Evolutionary conservation across 176 grass and related monocot species (phyloP).

Genomic region (Phoenix roebelenii): DNA sequence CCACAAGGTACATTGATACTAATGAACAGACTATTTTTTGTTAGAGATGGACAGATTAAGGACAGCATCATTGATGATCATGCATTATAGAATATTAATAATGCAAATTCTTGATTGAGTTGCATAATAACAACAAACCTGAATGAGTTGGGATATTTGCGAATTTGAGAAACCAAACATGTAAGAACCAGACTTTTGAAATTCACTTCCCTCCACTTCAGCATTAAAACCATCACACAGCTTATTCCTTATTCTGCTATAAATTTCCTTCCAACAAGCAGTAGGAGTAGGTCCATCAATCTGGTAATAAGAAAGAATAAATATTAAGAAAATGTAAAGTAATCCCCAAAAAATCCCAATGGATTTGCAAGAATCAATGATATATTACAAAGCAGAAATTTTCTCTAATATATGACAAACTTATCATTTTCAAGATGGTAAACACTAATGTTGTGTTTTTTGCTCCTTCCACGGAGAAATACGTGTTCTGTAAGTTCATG

Average conservation of each 20-base stretch:
- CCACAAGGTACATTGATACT: no score
- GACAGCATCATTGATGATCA: no score
- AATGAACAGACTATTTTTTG: no score
- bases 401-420: no score
- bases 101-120: slow-evolving; percentile 7
- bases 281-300: slow-evolving; percentile 78
- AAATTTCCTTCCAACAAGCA: slow-evolving; percentile 97
- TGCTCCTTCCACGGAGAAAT: no score
- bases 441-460: no score
- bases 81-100: slow-evolving; percentile 8
- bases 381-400: no score
- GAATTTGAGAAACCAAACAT: slow-evolving; percentile 99
- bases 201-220: slow-evolving; percentile 47
- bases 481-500: no score
- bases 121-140: slow-evolving; percentile 33
- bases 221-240: slow-evolving; percentile 34
- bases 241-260: slow-evolving; percentile 60
- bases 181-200: slow-evolving; percentile 71
- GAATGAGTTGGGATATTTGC: slow-evolving; percentile 92
- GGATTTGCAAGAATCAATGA: neutral
- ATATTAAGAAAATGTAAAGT: neutral
- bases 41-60: no score
- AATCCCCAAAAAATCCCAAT: neutral
- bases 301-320: slow-evolving; percentile 26
- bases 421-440: no score